A percentile compares a stretch with the other conserved stretches of the same genome.
These are phyloP conservation scores for Mucuna pruriens DNA, from an alignment of 306 rosid genomes.

Conservation along the genomic window DNA sequence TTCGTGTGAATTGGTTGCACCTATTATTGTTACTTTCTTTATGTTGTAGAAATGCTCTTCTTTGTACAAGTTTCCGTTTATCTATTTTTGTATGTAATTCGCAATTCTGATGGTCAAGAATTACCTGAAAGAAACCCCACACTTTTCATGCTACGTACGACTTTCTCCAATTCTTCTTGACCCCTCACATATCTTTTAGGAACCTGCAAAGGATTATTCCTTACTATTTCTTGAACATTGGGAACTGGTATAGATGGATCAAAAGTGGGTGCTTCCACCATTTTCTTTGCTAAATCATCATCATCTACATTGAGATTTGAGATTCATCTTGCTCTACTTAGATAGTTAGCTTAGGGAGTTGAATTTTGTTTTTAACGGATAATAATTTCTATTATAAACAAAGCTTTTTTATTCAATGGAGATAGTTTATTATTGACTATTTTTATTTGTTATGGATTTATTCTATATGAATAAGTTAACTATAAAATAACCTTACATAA, in stretches of 20 bases:
- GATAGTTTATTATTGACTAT: not conserved
- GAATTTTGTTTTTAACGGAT: not conserved
- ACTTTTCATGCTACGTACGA: constrained; percentile 47
- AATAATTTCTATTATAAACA: not conserved
- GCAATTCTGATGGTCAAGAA: not conserved
- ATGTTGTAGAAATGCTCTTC: no score
- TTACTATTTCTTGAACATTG: constrained; percentile 55
- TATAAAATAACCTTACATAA: no score
- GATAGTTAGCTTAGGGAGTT: not conserved
- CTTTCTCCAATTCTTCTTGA: constrained; percentile 31
- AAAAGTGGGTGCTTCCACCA: constrained; percentile 23
- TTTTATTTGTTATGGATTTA: not conserved
- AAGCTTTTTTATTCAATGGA: not conserved
- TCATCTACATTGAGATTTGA: not conserved
- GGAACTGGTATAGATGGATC: constrained; percentile 42
- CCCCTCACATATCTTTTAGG: constrained; percentile 41
- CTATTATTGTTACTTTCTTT: no score
- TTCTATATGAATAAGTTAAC: no score
- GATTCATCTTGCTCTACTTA: constrained; percentile 20
- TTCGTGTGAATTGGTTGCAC: no score
- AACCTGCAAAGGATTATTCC: constrained; percentile 35
- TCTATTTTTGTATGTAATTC: not conserved
- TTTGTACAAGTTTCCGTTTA: not conserved
- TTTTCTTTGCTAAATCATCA: not conserved
- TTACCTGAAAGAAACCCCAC: constrained; percentile 59